Base-by-base conservation (phyloP, 2,329 filamentous ascomycete species). In the Pseudonectria buxi region DNA sequence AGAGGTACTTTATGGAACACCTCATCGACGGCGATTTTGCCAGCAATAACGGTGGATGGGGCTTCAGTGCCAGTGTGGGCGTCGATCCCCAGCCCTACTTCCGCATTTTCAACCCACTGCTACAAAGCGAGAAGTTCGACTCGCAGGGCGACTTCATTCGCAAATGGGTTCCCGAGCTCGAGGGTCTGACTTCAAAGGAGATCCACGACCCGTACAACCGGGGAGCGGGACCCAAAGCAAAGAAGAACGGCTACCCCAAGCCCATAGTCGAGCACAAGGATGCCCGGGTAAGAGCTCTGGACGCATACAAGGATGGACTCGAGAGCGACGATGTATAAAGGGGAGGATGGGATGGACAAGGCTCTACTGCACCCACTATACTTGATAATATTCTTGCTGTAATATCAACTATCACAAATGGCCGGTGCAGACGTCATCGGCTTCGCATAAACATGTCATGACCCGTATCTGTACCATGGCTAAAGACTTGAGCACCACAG, bases 1-100 rank as follows among this genome's bases (percentile, higher is more conserved):
- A 94, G 62, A 68, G 69, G 2, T 86, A 81, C 55, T 94, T 94
- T 58, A 92, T 92, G 84, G 78, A 86, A 54, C 69, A 83, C 44
- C 67, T 88, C 7, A 74, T 89, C 37, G 85, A 90, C 50, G 83
- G 84, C 12, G 85, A 89, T 54, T 86, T 89, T 53, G 82, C 83
- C 0, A 82, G 76, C 39, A 90, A 90, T 57, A 87, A 85, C 43
- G 71, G 73, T 18, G 74, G 74, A 4, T 77, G 73, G 72, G 75
- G 64, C 1, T 67, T 66, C 43, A 61, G 70, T 15, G 78, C 81
- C 4, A 76, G 71, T 13, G 81, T 80, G 0, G 83, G 86, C 2
- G 84, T 88, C 6, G 86, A 94, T 57, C 84, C 86, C 2, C 85
- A 94, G 59, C 87, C 88, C 0, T 95, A 94, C 56, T 95, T 95